phyloP scores from a whole-genome alignment of 192 early-diverging fungal genomes.

The Cladochytrium replicatum region DNA sequence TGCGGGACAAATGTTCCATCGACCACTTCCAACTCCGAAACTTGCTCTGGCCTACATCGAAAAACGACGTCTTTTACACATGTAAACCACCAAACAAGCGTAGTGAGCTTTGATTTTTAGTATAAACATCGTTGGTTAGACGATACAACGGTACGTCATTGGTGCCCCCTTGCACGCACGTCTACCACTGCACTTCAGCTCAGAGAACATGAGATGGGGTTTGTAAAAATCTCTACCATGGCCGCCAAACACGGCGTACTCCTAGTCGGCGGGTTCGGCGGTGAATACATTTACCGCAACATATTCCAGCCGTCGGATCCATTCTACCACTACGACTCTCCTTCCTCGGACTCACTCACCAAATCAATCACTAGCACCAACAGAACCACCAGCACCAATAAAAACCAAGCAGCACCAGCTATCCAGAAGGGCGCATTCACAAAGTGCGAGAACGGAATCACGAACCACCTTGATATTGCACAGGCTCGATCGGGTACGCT shows the following conservation, averaged over 20 bases:
- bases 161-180: constrained; percentile 10
- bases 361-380: not conserved
- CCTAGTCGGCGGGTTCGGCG: constrained; percentile 42
- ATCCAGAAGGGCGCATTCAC: constrained; percentile 23
- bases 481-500: constrained; percentile 16
- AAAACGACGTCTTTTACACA: constrained; percentile 50
- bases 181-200: constrained; percentile 6
- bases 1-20: constrained; percentile 36
- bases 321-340: not conserved
- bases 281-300: constrained; percentile 21
- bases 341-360: constrained; percentile 1
- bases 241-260: constrained; percentile 28
- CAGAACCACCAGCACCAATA: constrained; percentile 5
- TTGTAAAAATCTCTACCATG: constrained; percentile 42
- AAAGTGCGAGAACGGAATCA: constrained; percentile 40
- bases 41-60: constrained; percentile 44
- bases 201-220: constrained; percentile 4
- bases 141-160: not conserved
- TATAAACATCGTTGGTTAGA: no score
- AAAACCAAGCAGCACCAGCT: not conserved
- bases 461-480: constrained; percentile 51
- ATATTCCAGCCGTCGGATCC: not conserved
- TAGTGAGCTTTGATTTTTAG: not conserved
- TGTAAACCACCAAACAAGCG: constrained; percentile 12
- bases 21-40: constrained; percentile 59